phyloP scores from a whole-genome alignment of 257 asterid species.

The Nicotiana benthamiana region DNA sequence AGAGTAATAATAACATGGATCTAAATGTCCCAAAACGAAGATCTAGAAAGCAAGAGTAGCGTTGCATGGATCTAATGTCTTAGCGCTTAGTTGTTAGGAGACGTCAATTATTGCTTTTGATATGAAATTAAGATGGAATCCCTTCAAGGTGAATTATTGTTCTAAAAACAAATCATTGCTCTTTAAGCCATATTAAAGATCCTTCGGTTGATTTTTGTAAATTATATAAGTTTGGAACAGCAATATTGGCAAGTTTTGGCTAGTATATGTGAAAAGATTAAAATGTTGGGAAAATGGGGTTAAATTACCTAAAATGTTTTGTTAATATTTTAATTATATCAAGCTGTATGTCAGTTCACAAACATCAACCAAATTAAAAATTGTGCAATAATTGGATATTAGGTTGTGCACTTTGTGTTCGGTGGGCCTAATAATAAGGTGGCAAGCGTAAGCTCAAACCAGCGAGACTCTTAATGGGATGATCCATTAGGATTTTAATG shows the following conservation, averaged over 20 bases:
- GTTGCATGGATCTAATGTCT: not conserved
- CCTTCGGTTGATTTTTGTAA: not conserved
- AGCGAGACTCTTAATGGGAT: no score
- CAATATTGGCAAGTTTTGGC: not conserved
- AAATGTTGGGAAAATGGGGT: no score
- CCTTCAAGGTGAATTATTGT: not conserved
- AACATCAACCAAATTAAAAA: no score
- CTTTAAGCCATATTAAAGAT: not conserved
- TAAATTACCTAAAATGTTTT: no score
- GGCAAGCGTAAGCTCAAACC: no score
- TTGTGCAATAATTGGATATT: no score
- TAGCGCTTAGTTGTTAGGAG: not conserved
- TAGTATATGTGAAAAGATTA: not conserved
- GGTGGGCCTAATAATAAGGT: no score
- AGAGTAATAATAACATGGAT: not conserved
- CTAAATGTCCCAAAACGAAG: not conserved
- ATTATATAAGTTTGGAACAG: not conserved
- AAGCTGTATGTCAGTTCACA: no score
- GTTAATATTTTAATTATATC: no score
- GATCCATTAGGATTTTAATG: no score
- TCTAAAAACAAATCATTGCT: not conserved
- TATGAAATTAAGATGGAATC: not conserved
- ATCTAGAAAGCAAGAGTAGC: not conserved
- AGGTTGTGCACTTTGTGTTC: no score
- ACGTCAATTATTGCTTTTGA: not conserved